phyloP scores from a whole-genome alignment of 2,329 filamentous ascomycete genomes.

The Arthroderma sp. region DNA sequence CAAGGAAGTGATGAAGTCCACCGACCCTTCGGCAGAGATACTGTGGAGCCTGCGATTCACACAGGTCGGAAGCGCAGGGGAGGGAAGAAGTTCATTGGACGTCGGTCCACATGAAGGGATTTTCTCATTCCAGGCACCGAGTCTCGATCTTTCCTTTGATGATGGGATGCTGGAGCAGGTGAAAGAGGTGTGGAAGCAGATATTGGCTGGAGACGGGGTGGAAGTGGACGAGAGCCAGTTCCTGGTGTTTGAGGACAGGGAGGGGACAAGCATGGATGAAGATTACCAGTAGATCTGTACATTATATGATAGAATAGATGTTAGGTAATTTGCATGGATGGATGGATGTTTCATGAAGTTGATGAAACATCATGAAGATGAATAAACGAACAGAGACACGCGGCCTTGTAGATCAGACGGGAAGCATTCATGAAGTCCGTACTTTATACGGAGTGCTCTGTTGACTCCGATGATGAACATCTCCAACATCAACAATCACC shows the following conservation, averaged over 20 bases:
- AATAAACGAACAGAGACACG: too few relatives aligned
- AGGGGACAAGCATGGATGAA: slow-evolving; percentile 43
- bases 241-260: slow-evolving; percentile 66
- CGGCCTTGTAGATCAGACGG: too few relatives aligned
- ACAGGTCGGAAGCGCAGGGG: slow-evolving; percentile 25
- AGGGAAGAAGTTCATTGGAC: slow-evolving; percentile 6
- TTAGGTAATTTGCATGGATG: too few relatives aligned
- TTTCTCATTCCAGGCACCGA: slow-evolving; percentile 45
- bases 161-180: slow-evolving; percentile 57
- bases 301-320: too few relatives aligned
- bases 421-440: too few relatives aligned
- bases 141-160: slow-evolving; percentile 58
- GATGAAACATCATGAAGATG: too few relatives aligned
- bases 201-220: slow-evolving; percentile 35
- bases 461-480: too few relatives aligned
- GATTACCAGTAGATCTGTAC: background rate
- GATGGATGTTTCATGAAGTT: too few relatives aligned
- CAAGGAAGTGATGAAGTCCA: slow-evolving; percentile 29
- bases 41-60: slow-evolving; percentile 44
- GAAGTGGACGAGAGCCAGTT: slow-evolving; percentile 45
- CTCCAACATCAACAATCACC: too few relatives aligned
- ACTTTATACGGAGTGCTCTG: too few relatives aligned
- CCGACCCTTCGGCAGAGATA: slow-evolving; percentile 24
- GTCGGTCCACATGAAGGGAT: slow-evolving; percentile 28
- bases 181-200: slow-evolving; percentile 53